phyloP scores from a whole-genome alignment of 441 rosid genomes.

The Jatropha podagrica region DNA sequence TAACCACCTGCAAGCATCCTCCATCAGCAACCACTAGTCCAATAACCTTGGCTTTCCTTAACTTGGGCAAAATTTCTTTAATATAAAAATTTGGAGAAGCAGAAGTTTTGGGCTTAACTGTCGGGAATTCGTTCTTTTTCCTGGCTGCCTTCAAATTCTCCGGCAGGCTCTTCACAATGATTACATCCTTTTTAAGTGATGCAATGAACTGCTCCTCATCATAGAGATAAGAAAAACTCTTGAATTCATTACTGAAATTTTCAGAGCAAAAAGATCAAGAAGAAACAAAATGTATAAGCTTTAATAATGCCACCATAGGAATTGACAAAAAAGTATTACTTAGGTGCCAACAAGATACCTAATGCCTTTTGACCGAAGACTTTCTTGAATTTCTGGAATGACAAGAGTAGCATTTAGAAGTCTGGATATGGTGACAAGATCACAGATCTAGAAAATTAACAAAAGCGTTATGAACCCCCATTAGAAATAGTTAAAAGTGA shows the following conservation, averaged over 20 bases:
- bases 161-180: constrained; percentile 71
- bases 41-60: constrained; percentile 69
- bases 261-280: constrained; percentile 6
- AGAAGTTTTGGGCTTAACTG: constrained; percentile 72
- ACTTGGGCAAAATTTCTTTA: constrained; percentile 70
- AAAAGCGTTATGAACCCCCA: constrained; percentile 56
- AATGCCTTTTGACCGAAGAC: constrained; percentile 84
- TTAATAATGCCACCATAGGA: constrained; percentile 17
- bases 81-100: constrained; percentile 80
- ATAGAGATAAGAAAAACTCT: constrained; percentile 94
- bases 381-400: constrained; percentile 98
- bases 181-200: constrained; percentile 78
- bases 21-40: constrained; percentile 80
- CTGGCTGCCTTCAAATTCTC: constrained; percentile 77
- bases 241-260: constrained; percentile 69
- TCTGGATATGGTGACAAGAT: constrained; percentile 99
- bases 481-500: constrained; percentile 26
- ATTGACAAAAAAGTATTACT: constrained; percentile 20
- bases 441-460: constrained; percentile 96
- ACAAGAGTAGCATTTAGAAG: constrained; percentile 99
- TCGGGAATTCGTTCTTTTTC: constrained; percentile 69
- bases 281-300: constrained; percentile 13
- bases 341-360: constrained; percentile 50
- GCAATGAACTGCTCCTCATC: constrained; percentile 95
- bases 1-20: constrained; percentile 88